Conservation (phyloP, 352 stramenopile species). For the Globisporangium spinosum region DNA sequence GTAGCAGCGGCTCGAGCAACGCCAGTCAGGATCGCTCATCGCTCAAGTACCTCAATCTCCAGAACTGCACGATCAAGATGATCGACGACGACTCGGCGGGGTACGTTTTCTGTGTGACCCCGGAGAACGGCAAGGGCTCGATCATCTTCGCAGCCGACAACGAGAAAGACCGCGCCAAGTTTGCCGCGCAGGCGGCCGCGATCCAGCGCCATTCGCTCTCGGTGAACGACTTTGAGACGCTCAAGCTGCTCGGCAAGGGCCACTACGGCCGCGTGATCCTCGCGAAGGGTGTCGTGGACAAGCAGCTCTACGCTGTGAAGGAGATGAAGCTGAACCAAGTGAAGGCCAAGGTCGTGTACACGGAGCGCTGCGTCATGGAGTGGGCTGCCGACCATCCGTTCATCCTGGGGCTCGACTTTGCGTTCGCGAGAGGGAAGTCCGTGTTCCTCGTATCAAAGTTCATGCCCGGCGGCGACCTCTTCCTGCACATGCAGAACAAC, state of each 20-base stretch:
- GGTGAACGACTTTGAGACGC: slow-evolving; percentile 71
- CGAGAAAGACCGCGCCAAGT: slow-evolving; percentile 84
- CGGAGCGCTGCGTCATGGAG: slow-evolving; percentile 80
- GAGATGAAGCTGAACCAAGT: slow-evolving; percentile 90
- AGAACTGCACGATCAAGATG: slow-evolving; percentile 71
- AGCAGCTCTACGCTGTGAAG: slow-evolving; percentile 80
- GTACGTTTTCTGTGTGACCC: slow-evolving; percentile 74
- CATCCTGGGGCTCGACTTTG: slow-evolving; percentile 96
- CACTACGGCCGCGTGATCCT: slow-evolving; percentile 86
- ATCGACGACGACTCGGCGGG: slow-evolving; percentile 70
- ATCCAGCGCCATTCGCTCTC: slow-evolving; percentile 53
- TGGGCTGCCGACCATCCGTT: slow-evolving; percentile 92
- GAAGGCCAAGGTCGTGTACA: slow-evolving; percentile 85
- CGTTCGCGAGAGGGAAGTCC: slow-evolving; percentile 93
- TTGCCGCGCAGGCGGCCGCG: slow-evolving; percentile 46
- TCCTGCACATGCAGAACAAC: slow-evolving; percentile 86
- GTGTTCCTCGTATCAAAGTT: slow-evolving; percentile 98
- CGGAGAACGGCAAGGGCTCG: slow-evolving; percentile 57
- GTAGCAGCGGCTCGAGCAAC: slow-evolving; percentile 19
- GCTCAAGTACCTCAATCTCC: slow-evolving; percentile 80
- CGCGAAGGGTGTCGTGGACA: slow-evolving; percentile 31
- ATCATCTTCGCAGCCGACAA: slow-evolving; percentile 78
- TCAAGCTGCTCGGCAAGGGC: slow-evolving; percentile 78
- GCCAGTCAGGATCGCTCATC: neutral
- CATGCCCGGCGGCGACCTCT: slow-evolving; percentile 96